Evolutionary conservation across 148 eudicot genomes (phyloP).

Genomic region (Oxyria digyna): DNA sequence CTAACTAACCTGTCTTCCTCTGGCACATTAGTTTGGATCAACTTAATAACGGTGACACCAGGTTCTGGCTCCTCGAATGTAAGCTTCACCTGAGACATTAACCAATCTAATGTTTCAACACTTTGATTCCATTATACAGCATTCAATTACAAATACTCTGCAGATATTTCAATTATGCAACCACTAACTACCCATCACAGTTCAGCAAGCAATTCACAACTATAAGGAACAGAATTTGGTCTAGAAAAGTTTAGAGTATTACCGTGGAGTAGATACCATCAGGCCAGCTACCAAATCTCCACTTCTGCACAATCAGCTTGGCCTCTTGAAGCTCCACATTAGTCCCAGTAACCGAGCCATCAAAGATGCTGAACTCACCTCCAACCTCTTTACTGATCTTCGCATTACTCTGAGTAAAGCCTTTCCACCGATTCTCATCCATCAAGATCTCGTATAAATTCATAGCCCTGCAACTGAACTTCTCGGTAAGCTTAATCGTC

Average conservation of each 20-base stretch:
- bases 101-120: too few relatives aligned
- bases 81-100: slow-evolving; percentile 48
- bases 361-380: slow-evolving; percentile 78
- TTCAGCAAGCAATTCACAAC: background rate
- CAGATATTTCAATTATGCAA: background rate
- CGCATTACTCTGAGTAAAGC: slow-evolving; percentile 92
- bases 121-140: background rate
- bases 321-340: slow-evolving; percentile 75
- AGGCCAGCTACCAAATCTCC: slow-evolving; percentile 96
- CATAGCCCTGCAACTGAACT: slow-evolving; percentile 65
- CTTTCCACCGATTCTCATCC: slow-evolving; percentile 99
- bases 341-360: slow-evolving; percentile 74
- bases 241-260: slow-evolving; percentile 1
- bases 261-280: slow-evolving; percentile 83
- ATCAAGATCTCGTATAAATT: slow-evolving; percentile 82
- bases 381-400: slow-evolving; percentile 81
- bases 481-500: slow-evolving; percentile 75
- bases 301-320: slow-evolving; percentile 84
- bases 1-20: slow-evolving; percentile 85
- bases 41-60: slow-evolving; percentile 61
- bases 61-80: slow-evolving; percentile 87
- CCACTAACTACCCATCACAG: background rate
- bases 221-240: background rate
- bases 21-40: slow-evolving; percentile 78
- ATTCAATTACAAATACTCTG: background rate